Evolutionary conservation across 2,329 filamentous ascomycete genomes (phyloP).

Genomic region (Phialophora expanda): DNA sequence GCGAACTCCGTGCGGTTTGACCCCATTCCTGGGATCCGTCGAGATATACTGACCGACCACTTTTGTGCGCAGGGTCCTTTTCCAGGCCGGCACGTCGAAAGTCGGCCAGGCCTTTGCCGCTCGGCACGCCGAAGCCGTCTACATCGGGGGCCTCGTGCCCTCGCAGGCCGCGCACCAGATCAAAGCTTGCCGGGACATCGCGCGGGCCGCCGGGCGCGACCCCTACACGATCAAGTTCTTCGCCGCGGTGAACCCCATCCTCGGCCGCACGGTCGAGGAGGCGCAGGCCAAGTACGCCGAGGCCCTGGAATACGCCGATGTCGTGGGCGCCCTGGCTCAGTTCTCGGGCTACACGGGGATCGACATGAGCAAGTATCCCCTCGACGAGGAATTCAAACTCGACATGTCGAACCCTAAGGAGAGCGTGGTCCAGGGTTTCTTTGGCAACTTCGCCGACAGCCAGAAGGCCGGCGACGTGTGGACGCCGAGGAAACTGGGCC

Average conservation of each 20-base stretch:
- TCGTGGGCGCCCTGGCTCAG: conserved; percentile 63
- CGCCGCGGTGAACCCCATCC: conserved; percentile 55
- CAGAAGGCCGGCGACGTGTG: background rate
- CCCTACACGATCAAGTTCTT: conserved; percentile 63
- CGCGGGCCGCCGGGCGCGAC: conserved; percentile 59
- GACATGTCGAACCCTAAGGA: background rate
- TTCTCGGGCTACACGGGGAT: conserved; percentile 47
- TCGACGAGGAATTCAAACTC: conserved; percentile 13
- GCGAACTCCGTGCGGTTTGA: conserved; percentile 52
- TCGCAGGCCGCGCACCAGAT: conserved; percentile 48
- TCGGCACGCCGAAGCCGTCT: conserved; percentile 54
- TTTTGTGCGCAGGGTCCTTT: conserved; percentile 46
- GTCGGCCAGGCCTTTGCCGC: conserved; percentile 55
- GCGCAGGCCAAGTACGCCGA: conserved; percentile 59
- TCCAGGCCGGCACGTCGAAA: conserved; percentile 64
- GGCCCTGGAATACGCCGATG: conserved; percentile 57
- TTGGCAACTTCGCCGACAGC: background rate
- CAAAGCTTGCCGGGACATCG: conserved; percentile 56
- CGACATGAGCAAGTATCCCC: conserved; percentile 14
- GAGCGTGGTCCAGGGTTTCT: conserved; percentile 44
- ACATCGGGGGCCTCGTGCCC: conserved; percentile 52
- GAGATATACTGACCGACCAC: too few species aligned
- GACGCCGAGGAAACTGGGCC: conserved; percentile 11
- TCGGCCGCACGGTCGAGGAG: conserved; percentile 58
- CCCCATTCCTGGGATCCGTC: too few species aligned